These are phyloP conservation scores for Kluyveromyces siamensis DNA, from an alignment of 805 yeast genomes.

Conservation along the genomic window DNA sequence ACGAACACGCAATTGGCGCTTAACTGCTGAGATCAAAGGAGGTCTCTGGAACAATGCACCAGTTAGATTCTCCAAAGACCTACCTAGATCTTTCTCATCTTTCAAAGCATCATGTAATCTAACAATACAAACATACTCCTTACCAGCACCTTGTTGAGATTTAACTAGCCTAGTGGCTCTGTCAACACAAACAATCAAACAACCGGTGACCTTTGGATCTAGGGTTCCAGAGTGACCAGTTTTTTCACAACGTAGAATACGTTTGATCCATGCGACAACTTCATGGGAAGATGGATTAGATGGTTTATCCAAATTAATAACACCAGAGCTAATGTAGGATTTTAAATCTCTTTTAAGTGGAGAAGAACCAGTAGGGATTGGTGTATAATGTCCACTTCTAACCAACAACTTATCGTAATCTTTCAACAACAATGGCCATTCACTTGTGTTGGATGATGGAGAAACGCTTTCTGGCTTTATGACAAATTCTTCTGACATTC, in stretches of 20 bases:
- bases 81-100: slow-evolving; percentile 82
- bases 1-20: slow-evolving; percentile 96
- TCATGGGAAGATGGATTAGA: slow-evolving; percentile 98
- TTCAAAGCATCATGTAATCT: slow-evolving; percentile 89
- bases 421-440: slow-evolving; percentile 92
- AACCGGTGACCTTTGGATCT: slow-evolving; percentile 98
- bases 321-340: slow-evolving; percentile 87
- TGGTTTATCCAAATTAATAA: slow-evolving; percentile 94
- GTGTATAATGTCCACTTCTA: slow-evolving; percentile 95
- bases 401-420: slow-evolving; percentile 90
- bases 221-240: slow-evolving; percentile 99
- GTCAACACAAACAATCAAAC: slow-evolving; percentile 95
- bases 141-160: slow-evolving; percentile 99
- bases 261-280: slow-evolving; percentile 98
- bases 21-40: slow-evolving; percentile 96
- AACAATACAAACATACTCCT: slow-evolving; percentile 96
- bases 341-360: slow-evolving; percentile 92
- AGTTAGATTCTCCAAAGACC: slow-evolving; percentile 85
- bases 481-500: slow-evolving; percentile 59
- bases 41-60: slow-evolving; percentile 99
- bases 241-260: slow-evolving; percentile 90
- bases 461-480: slow-evolving; percentile 82
- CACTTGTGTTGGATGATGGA: slow-evolving; percentile 78
- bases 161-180: slow-evolving; percentile 97
- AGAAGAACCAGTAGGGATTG: slow-evolving; percentile 90